Conservation (phyloP, 2,329 filamentous ascomycete species). For the Purpureocillium lavendulum region DNA sequence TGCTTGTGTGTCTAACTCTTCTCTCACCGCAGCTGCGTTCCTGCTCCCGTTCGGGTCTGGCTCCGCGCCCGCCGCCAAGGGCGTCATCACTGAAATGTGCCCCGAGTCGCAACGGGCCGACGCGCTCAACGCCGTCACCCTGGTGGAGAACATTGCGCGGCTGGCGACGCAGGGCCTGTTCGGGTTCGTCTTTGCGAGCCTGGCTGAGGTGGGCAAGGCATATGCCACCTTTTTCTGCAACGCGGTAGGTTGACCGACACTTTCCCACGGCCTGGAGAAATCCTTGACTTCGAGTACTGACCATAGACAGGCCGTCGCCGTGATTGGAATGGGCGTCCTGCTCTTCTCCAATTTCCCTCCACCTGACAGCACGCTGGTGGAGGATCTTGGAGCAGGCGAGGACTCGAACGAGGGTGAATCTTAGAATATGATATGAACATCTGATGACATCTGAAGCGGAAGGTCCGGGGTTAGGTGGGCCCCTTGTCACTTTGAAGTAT, state of each 20-base stretch:
- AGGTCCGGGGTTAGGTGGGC: no score
- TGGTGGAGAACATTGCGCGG: conserved; percentile 61
- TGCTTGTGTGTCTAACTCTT: no score
- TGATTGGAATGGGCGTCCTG: conserved; percentile 32
- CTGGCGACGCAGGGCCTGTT: conserved; percentile 58
- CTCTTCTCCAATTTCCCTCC: conserved; percentile 34
- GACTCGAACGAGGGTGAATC: neutral
- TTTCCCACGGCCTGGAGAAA: neutral
- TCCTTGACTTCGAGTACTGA: conserved; percentile 1
- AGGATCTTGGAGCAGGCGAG: conserved; percentile 6
- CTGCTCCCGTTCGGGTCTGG: conserved; percentile 62
- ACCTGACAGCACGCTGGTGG: conserved; percentile 24
- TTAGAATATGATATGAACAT: no score
- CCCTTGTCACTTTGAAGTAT: no score
- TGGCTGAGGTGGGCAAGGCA: conserved; percentile 50
- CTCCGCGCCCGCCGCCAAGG: conserved; percentile 61
- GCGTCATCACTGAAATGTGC: conserved; percentile 66
- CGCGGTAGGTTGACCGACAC: conserved; percentile 36
- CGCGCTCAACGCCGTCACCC: conserved; percentile 58
- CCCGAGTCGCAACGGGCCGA: conserved; percentile 52
- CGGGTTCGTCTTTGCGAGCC: conserved; percentile 55
- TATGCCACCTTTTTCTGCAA: conserved; percentile 62
- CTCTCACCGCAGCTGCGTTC: conserved; percentile 42
- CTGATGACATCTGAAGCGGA: no score
- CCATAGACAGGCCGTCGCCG: conserved; percentile 35